These are phyloP conservation scores for Colletotrichum lini DNA, from an alignment of 2,329 filamentous ascomycete species.

Conservation along the genomic window DNA sequence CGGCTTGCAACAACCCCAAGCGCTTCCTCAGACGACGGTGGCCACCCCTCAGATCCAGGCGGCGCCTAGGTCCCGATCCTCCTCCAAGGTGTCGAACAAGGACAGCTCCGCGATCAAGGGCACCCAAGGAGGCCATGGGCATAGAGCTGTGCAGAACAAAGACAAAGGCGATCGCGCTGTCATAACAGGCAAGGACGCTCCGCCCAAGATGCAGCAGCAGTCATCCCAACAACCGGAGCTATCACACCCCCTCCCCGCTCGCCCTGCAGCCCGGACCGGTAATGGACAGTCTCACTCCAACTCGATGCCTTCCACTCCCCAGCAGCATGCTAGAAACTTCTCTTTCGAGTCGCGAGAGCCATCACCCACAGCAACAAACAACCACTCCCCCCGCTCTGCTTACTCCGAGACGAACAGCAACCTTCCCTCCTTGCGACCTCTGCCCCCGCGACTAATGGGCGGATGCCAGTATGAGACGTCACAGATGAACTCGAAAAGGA, in stretches of 20 bases:
- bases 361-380: slow-evolving; percentile 82
- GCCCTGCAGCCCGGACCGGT: slow-evolving; percentile 46
- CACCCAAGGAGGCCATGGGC: slow-evolving; percentile 74
- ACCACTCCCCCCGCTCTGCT: slow-evolving; percentile 89
- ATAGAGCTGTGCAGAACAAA: slow-evolving; percentile 68
- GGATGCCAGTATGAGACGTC: slow-evolving; percentile 92
- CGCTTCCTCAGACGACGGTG: slow-evolving; percentile 63
- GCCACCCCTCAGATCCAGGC: slow-evolving; percentile 71
- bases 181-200: slow-evolving; percentile 71
- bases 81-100: slow-evolving; percentile 72
- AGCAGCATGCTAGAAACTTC: slow-evolving; percentile 88
- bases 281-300: slow-evolving; percentile 73
- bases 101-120: slow-evolving; percentile 63
- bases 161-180: slow-evolving; percentile 74
- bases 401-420: slow-evolving; percentile 89
- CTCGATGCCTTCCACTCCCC: slow-evolving; percentile 93
- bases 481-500: slow-evolving; percentile 82
- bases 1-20: slow-evolving; percentile 67
- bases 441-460: slow-evolving; percentile 67
- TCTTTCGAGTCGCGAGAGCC: slow-evolving; percentile 83
- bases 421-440: slow-evolving; percentile 76
- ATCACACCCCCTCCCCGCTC: slow-evolving; percentile 45
- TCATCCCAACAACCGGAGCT: slow-evolving; percentile 55
- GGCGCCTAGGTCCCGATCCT: slow-evolving; percentile 70
- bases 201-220: slow-evolving; percentile 63